Evolutionary conservation across 2,329 filamentous ascomycete species (phyloP), one percentile per base, ranked within the genome.

Genomic region (Thermoascus crustaceus): DNA sequence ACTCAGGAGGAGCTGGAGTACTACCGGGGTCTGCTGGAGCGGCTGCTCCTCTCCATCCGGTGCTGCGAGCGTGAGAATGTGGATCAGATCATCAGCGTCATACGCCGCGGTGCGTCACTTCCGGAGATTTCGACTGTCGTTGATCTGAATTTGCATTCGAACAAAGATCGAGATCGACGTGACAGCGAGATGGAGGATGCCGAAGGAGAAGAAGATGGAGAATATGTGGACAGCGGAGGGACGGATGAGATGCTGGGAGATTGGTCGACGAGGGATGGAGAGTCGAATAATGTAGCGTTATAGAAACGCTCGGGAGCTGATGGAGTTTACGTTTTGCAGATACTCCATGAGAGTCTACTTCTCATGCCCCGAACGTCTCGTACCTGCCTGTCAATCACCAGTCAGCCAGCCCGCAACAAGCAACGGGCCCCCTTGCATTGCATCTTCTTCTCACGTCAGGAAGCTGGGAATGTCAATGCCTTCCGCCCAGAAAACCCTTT

Each of bases 1-100:
- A 47, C 48, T 3, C 46, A 58, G 27, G 53, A 60, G 13, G 48
- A 56, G 7, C 40, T 59, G n/a, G 38, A 44, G 13, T 49, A 48
- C 26, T 50, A 52, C 22, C 46, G 45, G 11, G 37, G 35, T 7
- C 50, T 58, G 18, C 25, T 58, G 19, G 48, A 58, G 5, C 44
- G 52, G 20, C 30, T 61, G 4, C 35, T 61, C 3, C 32, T 37
- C 3, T 38, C 49, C 5, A 44, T 61, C 13, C 50, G 57, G 11
- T 34, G 38, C 6, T 38, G 44, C 27, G 45, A 54, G 17, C 24
- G n/a, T 4, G 9, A 34, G 5, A 38, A 43, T 3, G 35, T 56
- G 7, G 45, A 53, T 7, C 38, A 43, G 3, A 37, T 60, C 16
- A 17, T 60, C 35, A 33, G 46, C n/a, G 40, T 39, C n/a, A 52